Evolutionary conservation across 2,329 filamentous ascomycete genomes (phyloP).

Genomic region (Dactylonectria estremocensis): DNA sequence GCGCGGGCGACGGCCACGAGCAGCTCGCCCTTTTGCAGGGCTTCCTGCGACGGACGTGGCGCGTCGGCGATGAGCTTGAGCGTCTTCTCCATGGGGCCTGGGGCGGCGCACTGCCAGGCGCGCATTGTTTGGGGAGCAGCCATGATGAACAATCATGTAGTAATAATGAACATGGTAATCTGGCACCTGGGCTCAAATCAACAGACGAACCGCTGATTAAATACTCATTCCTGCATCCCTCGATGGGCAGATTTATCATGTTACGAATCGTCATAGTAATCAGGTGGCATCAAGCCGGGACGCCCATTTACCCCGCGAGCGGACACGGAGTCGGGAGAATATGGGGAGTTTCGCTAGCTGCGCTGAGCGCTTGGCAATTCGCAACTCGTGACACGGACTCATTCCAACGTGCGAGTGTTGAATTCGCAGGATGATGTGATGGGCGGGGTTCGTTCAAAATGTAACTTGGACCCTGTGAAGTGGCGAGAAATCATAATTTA

Average conservation of each 20-base stretch:
- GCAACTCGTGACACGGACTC: too few relatives aligned
- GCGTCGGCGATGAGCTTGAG: slow-evolving; percentile 41
- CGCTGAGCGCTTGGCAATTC: background rate
- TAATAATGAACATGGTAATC: slow-evolving; percentile 1
- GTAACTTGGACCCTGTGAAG: too few relatives aligned
- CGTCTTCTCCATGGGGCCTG: slow-evolving; percentile 45
- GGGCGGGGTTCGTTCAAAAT: too few relatives aligned
- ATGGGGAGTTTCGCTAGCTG: background rate
- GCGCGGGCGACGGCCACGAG: slow-evolving; percentile 61
- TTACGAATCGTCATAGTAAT: slow-evolving; percentile 8
- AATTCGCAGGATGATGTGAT: too few relatives aligned
- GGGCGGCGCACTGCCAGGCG: slow-evolving; percentile 48
- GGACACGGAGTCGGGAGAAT: slow-evolving; percentile 24
- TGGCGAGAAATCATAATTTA: too few relatives aligned
- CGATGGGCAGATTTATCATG: slow-evolving; percentile 22
- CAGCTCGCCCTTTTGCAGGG: slow-evolving; percentile 51
- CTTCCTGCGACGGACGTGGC: slow-evolving; percentile 36
- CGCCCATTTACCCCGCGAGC: slow-evolving; percentile 17
- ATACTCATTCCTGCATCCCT: background rate
- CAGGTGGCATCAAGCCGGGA: background rate
- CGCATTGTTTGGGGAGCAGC: slow-evolving; percentile 42
- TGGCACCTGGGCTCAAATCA: background rate
- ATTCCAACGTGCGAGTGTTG: too few relatives aligned
- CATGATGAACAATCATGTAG: slow-evolving; percentile 31
- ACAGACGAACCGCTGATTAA: background rate